Evolutionary conservation across 2,329 filamentous ascomycete species (phyloP), one percentile per base, ranked within the genome.

Genomic region (Eutypa lata): DNA sequence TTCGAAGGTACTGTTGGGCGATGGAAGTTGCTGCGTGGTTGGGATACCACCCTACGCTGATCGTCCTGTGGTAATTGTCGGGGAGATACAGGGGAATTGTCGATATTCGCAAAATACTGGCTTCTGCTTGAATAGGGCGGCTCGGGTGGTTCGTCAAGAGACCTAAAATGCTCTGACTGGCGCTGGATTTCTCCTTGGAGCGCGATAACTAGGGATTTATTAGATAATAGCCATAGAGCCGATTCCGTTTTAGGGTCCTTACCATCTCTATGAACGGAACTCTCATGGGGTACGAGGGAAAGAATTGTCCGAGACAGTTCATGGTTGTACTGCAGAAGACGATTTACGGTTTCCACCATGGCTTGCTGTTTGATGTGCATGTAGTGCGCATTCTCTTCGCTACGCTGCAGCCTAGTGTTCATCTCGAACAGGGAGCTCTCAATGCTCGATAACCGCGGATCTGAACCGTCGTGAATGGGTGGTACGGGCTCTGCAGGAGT

Each of bases 41-140:
- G 77, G 49, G 82, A 79, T 48, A 86, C 80, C 48, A 92, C 76
- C 48, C 87, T 91, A 55, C 91, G 86, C 51, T 85, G 83, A 54
- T 96, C 93, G 64, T 96, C 92, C 65, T 92, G 89, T 10, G 91
- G 84, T 59, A 92, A 75, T 71, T 96, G 92, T 57, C 91, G 86
- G 19, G 93, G 93, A 40, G 93, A 97, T 38, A 96, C 81, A 11
- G 92, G 91, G 1, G 87, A 82, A 55, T 89, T 86, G 57, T 92
- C 89, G 22, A 89, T 73, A 60, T 78, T 81, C 43, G 81, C 74
- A 60, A 90, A 86, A 69, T 86, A 89, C 47, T 82, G 79, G 57
- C 84, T 85, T 55, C 86, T 83, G 56, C 80, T 82, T 31, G 82
- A 81, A 63, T 86, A 80, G 47, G 83, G 75, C 55, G 77, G 77